Conservation (phyloP, 2,329 filamentous ascomycete genomes). For the Botrytis fragariae region DNA sequence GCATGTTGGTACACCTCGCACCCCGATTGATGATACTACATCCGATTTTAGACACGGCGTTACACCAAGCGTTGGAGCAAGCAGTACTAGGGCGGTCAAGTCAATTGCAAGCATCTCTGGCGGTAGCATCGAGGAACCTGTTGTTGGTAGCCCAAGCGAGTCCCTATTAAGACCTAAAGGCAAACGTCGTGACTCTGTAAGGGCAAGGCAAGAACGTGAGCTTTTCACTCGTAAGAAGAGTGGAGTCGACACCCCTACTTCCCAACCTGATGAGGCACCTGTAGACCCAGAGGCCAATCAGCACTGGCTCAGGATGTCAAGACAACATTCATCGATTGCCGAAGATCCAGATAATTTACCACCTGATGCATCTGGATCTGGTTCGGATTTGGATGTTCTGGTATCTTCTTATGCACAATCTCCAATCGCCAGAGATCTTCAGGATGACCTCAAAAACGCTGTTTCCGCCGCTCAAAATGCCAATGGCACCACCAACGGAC, state of each 20-base stretch:
- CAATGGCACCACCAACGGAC: conserved; percentile 61
- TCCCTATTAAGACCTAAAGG: conserved; percentile 63
- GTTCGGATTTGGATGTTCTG: conserved; percentile 79
- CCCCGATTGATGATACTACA: conserved; percentile 54
- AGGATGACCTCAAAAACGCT: conserved; percentile 74
- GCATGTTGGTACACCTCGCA: conserved; percentile 70
- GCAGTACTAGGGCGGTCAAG: conserved; percentile 84
- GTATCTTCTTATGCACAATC: conserved; percentile 75
- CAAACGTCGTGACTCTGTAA: conserved; percentile 77
- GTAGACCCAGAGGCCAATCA: conserved; percentile 46
- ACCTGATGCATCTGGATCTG: conserved; percentile 54
- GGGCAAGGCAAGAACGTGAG: conserved; percentile 81
- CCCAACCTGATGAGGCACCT: conserved; percentile 58
- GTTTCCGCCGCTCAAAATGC: conserved; percentile 62
- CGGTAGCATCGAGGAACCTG: conserved; percentile 64
- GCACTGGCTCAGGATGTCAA: conserved; percentile 59
- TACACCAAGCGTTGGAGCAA: conserved; percentile 69
- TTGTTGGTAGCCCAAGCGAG: conserved; percentile 56
- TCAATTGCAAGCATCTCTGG: conserved; percentile 84
- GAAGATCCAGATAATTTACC: conserved; percentile 69
- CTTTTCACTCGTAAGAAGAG: conserved; percentile 82
- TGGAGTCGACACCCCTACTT: conserved; percentile 60
- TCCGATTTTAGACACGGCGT: conserved; percentile 62
- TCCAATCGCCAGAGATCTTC: conserved; percentile 69
- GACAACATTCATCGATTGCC: conserved; percentile 54